Conservation (phyloP, 305 asterid species). For the Fraxinus albicans region DNA sequence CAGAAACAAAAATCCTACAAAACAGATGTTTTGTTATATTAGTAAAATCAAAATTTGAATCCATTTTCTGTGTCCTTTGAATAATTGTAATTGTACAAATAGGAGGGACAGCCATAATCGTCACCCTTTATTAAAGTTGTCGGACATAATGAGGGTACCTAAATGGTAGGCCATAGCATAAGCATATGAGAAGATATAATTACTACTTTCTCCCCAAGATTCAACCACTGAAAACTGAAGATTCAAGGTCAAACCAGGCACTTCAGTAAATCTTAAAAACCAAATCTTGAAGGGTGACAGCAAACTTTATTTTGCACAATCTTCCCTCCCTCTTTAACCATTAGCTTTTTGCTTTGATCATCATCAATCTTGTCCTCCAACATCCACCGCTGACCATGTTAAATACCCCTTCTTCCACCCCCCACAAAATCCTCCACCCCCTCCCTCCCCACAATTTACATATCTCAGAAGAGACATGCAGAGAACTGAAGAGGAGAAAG, state of each 20-base stretch:
- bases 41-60: neutral
- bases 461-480: constrained; percentile 21
- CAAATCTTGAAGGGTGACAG: constrained; percentile 29
- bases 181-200: constrained; percentile 22
- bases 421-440: constrained; percentile 36
- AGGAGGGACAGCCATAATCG: constrained; percentile 47
- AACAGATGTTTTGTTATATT: neutral
- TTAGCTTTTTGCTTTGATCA: constrained; percentile 55
- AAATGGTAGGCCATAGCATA: constrained; percentile 35
- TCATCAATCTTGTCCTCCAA: constrained; percentile 64
- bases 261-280: constrained; percentile 26
- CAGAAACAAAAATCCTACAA: too few species aligned
- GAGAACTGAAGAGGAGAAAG: constrained; percentile 20
- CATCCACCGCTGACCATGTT: constrained; percentile 56
- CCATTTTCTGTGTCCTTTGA: neutral
- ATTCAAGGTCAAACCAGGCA: constrained; percentile 25
- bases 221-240: neutral
- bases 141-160: constrained; percentile 30
- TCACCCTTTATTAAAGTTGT: constrained; percentile 37
- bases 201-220: constrained; percentile 37
- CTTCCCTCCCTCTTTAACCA: constrained; percentile 63
- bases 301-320: constrained; percentile 69
- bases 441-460: constrained; percentile 18
- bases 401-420: constrained; percentile 42
- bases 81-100: neutral